Base-by-base conservation (phyloP, 208 protist genomes). In the Acanthamoeba quina region DNA sequence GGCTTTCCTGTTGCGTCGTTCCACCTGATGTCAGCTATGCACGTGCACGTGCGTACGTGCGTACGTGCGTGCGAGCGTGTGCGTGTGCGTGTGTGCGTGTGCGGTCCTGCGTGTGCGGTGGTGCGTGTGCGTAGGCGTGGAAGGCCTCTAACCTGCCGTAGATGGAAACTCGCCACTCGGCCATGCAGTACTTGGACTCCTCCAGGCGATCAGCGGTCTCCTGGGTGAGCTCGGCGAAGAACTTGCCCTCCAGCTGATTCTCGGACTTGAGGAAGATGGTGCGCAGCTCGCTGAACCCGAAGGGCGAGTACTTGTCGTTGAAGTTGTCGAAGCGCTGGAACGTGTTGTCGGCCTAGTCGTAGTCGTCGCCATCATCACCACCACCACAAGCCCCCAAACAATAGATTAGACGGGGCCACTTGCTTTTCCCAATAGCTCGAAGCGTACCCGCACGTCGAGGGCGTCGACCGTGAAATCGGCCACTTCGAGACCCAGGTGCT, bases 261-360 rank as follows among this genome's bases (percentile, higher is more conserved):
- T 99, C 98, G 15, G 99, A 99, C 96, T 99, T 99, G 60, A 99
- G 97, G 95, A 99, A 98, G 68, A 99, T 98, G 31, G 98, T 98
- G 72, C 99, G 98, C 31, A 99, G 95, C 89, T 95, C 88, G 86
- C 85, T 93, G 49, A 82, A 95, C 15, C 91, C 91, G 37, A 85
- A 94, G 6, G 99, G 99, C 96, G 99, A 99, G 97, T 99, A 99
- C 66, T 96, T 97, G 96, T 99, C 98, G 96, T 99, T 99, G 97
- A 99, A 99, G 95, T 99, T 99, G 96, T 99, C 99, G 97, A 99
- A 99, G 83, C 99, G 98, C 76, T 99, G 98, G 93, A 99, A 99
- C 13, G 99, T 97, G 76, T 92, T 95, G 49, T 98, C 98, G 90
- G 98, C 97, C 95, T 99, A 56, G 37, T 37, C 82, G 99, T 97